A percentile compares a stretch with the other conserved stretches of the same genome.
These are phyloP conservation scores for Dactylella cylindrospora DNA, from an alignment of 2,329 filamentous ascomycete genomes.

Conservation along the genomic window DNA sequence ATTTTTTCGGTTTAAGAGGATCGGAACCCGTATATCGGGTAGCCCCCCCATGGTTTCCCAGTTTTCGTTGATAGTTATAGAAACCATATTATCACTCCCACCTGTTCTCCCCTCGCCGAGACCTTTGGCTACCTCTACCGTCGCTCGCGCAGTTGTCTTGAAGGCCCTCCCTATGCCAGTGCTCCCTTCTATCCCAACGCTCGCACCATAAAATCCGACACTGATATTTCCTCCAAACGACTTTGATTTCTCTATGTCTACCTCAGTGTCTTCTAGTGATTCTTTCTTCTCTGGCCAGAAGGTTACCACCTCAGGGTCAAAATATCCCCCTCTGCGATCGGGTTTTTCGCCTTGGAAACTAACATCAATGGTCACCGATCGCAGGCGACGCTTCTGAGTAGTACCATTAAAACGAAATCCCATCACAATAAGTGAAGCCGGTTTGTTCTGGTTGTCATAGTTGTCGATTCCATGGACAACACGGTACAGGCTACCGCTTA, in stretches of 20 bases:
- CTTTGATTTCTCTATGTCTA: background rate
- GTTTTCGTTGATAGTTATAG: background rate
- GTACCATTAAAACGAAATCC: slow-evolving; percentile 4
- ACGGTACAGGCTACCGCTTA: background rate
- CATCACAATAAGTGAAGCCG: background rate
- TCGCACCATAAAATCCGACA: background rate
- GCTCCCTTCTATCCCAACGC: background rate
- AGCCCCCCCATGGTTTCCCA: background rate
- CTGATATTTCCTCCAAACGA: background rate
- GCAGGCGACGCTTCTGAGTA: background rate
- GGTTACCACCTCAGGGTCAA: background rate
- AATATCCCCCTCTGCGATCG: too few relatives aligned
- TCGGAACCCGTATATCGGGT: background rate
- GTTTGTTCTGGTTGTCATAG: background rate
- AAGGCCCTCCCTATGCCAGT: background rate
- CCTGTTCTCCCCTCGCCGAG: background rate
- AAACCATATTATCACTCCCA: background rate
- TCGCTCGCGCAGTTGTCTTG: background rate
- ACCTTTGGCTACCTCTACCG: background rate
- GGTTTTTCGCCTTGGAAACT: background rate
- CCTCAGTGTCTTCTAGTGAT: background rate
- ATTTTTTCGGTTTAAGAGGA: background rate
- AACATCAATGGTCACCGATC: background rate
- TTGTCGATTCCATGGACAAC: background rate
- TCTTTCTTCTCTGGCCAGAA: background rate